Base-by-base conservation (phyloP, 2,329 filamentous ascomycete genomes). In the Neobulgaria alba region DNA sequence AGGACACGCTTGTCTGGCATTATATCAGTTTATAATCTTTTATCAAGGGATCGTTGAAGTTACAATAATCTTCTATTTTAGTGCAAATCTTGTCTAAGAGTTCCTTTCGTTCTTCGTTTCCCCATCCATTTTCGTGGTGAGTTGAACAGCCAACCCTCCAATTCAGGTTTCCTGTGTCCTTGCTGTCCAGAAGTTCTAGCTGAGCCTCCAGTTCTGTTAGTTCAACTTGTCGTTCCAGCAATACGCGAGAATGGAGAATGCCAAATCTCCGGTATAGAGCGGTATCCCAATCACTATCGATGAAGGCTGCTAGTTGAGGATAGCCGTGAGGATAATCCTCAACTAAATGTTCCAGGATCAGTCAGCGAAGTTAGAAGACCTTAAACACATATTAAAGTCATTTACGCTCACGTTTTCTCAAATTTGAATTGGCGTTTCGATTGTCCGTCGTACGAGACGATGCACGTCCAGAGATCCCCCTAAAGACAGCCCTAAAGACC, bases 221-320 rank as follows among this genome's bases (percentile, higher is more conserved):
- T 15, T 48, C 45, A 14, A 16, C 40, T 32, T 45, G 19, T 3
- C 39, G 33, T 2, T 48, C 43, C 4, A 50, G 23, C 7, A 52
- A 37, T 2, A 47, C 32, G 14, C 48, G 41, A 34, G 10, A 43
- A 14, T 31, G 30, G 9, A 10, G 15, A 5, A 20, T 10, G 2
- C 38, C 42, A 16, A 49, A 53, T 15, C 36, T 29, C n/a, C 50
- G 37, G 19, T 31, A 46, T 2, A 45, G 31, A 14, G 41, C 29
- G 16, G 41, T 47, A 21, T 31, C 40, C 5, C 48, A 41, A 16
- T 48, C 21, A 37, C 39, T 40, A 16, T 45, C 37, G 9, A 49
- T 40, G n/a, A 46, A 42, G 1, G 46, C 44, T 23, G 48, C 46
- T 9, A 49, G 36, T 29, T 38, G 40, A 8, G 46, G 42, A 17